phyloP scores from a whole-genome alignment of 768 basidiomycete genomes.

The Melanogaster broomeanus region DNA sequence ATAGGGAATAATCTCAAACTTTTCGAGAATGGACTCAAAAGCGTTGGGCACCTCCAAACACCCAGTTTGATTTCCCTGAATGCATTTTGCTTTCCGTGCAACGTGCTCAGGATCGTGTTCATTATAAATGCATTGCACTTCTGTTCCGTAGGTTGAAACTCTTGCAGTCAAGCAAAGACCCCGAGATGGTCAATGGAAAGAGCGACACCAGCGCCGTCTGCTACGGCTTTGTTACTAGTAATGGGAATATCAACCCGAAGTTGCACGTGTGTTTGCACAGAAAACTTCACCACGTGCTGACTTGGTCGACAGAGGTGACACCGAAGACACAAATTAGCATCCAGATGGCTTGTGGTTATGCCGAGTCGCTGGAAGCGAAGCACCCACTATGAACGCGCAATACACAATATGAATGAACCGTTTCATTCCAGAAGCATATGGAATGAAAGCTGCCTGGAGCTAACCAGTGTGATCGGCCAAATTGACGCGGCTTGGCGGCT shows the following conservation, averaged over 20 bases:
- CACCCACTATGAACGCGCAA: conserved; percentile 46
- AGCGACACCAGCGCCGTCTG: conserved; percentile 44
- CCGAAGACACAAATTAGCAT: conserved; percentile 32
- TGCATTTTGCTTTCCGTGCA: conserved; percentile 24
- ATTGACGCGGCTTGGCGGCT: conserved; percentile 20
- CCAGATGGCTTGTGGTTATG: conserved; percentile 39
- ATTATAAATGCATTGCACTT: conserved; percentile 35
- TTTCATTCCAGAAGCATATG: neutral
- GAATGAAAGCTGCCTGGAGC: conserved; percentile 3
- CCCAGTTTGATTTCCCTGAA: conserved; percentile 34
- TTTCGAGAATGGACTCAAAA: conserved; percentile 41
- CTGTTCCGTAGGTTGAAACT: conserved; percentile 44
- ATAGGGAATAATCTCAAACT: conserved; percentile 23
- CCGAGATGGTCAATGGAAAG: conserved; percentile 44
- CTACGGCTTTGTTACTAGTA: conserved; percentile 44
- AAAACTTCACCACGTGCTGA: conserved; percentile 45
- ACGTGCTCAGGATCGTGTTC: conserved; percentile 37
- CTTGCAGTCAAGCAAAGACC: conserved; percentile 44
- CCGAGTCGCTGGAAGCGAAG: conserved; percentile 45
- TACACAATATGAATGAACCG: neutral
- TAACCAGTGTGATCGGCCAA: conserved; percentile 28
- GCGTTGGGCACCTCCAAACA: conserved; percentile 33
- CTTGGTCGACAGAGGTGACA: conserved; percentile 42
- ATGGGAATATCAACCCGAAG: neutral
- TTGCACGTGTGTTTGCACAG: neutral